These are phyloP conservation scores for Talaromyces ruber DNA, from an alignment of 495 filamentous ascomycete genomes.

Conservation along the genomic window DNA sequence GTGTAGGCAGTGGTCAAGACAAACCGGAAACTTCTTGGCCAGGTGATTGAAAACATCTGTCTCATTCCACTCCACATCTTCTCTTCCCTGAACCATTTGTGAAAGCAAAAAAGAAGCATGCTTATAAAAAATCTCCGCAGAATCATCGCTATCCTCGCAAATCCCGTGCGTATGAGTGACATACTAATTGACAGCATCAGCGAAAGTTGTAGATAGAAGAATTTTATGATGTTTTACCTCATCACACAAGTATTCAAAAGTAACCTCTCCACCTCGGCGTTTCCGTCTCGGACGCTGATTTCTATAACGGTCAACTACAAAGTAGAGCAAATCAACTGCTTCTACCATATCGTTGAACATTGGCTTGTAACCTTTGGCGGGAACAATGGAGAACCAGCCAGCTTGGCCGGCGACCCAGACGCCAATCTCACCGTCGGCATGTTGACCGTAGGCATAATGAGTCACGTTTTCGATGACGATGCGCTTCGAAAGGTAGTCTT, in stretches of 20 bases:
- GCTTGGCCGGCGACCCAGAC: constrained; percentile 70
- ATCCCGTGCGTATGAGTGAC: constrained; percentile 34
- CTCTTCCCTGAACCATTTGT: constrained; percentile 48
- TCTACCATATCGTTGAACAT: constrained; percentile 61
- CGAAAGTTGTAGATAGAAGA: background rate
- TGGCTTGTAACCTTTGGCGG: constrained; percentile 48
- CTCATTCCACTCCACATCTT: constrained; percentile 45
- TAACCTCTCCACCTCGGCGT: constrained; percentile 24
- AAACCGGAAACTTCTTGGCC: constrained; percentile 39
- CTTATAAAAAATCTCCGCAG: constrained; percentile 41
- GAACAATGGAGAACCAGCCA: constrained; percentile 72
- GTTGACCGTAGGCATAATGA: constrained; percentile 63
- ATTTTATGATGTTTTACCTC: constrained; percentile 25
- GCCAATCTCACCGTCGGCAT: constrained; percentile 47
- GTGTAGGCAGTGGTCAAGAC: background rate
- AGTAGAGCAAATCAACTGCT: constrained; percentile 63
- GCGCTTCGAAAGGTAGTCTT: constrained; percentile 37
- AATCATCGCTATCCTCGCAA: constrained; percentile 38
- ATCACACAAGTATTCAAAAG: constrained; percentile 32
- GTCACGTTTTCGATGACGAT: constrained; percentile 57
- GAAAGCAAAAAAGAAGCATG: constrained; percentile 48
- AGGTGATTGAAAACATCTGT: constrained; percentile 46
- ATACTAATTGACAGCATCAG: constrained; percentile 20
- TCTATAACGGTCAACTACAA: constrained; percentile 44
- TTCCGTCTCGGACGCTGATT: constrained; percentile 26